phyloP scores from a whole-genome alignment of 441 rosid species.

The Cnidoscolus chayamansa region DNA sequence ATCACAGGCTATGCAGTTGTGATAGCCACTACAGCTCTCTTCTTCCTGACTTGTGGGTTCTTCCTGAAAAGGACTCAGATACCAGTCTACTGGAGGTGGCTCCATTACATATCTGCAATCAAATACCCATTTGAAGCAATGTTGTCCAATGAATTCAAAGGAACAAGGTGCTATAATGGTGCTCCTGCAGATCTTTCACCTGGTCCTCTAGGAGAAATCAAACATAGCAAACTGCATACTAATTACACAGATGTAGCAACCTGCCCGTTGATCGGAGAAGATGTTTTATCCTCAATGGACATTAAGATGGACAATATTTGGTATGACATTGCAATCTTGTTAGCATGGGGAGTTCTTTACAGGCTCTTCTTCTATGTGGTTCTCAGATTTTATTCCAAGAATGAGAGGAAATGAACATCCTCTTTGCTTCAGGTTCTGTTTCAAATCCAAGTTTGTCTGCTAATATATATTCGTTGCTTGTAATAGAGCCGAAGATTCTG shows the following conservation, averaged over 20 bases:
- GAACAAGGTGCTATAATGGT: constrained; percentile 40
- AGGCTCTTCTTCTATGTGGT: constrained; percentile 50
- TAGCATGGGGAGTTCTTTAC: constrained; percentile 62
- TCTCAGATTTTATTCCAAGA: constrained; percentile 54
- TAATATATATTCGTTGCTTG: not conserved
- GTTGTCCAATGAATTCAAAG: constrained; percentile 48
- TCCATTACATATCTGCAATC: constrained; percentile 61
- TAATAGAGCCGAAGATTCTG: too few relatives aligned
- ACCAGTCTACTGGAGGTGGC: constrained; percentile 54
- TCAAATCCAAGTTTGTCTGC: not conserved
- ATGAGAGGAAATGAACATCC: constrained; percentile 41
- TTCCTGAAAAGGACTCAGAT: constrained; percentile 44
- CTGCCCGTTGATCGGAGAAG: constrained; percentile 49
- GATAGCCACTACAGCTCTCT: constrained; percentile 63
- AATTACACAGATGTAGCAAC: not conserved
- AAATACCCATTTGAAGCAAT: constrained; percentile 65
- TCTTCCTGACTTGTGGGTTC: constrained; percentile 69
- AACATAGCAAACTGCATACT: constrained; percentile 30
- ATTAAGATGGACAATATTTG: constrained; percentile 41
- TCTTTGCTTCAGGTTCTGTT: not conserved
- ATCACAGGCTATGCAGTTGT: constrained; percentile 60
- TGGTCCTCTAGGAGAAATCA: constrained; percentile 47
- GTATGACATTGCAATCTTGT: constrained; percentile 48
- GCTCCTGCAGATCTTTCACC: constrained; percentile 36
- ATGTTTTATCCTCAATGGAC: constrained; percentile 44